Base-by-base conservation (phyloP, 768 basidiomycete species). In the Kwoniella newhampshirensis region DNA sequence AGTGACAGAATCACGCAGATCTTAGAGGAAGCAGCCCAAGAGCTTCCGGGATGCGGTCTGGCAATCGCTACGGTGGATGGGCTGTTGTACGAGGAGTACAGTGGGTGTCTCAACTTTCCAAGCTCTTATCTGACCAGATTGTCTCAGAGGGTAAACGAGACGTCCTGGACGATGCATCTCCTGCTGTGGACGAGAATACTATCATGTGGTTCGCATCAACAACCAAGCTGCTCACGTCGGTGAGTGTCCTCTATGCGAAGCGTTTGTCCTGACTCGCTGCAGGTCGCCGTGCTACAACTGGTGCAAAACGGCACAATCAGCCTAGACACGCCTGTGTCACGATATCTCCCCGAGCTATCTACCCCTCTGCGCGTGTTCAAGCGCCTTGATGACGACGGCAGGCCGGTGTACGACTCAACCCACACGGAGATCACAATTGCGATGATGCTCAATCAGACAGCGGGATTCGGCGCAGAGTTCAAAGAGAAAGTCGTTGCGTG, bases 381-480 rank as follows among this genome's bases (percentile, higher is more conserved):
- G 6, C 57, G 57, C 1, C 26, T 67, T 4, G 57, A 66, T 11
- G 45, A 35, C 18, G 27, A 62, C 25, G 62, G 60, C 5, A 30
- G 53, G 26, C 59, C 67, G 0, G 42, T 41, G 5, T 64, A 46
- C 44, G 50, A 36, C 1, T 13, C 28, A 3, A 48, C 53, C 15
- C 20, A 50, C 15, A 55, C 47, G 25, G 30, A 56, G 23, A 51
- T 71, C 36, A 70, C 65, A 11, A 18, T 71, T 18, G 20, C 35
- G 12, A 57, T 57, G 64, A 51, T 71, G 62, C 55, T 68, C 27
- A 68, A 71, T 41, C 69, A 74, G 51, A 63, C 68, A 12, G 55
- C 60, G 42, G 72, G 72, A 26, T 71, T 74, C 43, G 72, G 72
- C 1, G 54, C 30, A 13, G 72, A 71, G 51, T 68, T 68, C 26